Base-by-base conservation (phyloP, 345 rosid genomes). In the Barbarea vulgaris region DNA sequence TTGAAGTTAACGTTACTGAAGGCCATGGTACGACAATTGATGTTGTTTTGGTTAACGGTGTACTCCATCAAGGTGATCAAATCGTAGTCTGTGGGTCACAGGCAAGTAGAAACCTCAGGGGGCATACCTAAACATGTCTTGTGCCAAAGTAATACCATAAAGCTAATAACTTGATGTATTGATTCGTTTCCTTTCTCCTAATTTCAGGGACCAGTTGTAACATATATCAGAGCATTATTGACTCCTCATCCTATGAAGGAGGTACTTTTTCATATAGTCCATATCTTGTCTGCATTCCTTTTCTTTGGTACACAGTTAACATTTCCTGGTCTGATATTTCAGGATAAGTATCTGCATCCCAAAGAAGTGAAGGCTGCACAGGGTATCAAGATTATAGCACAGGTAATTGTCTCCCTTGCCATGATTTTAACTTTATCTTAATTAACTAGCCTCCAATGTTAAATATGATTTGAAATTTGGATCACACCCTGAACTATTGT, bases 1-100 rank as follows among this genome's bases (percentile, higher is more conserved):
- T 94, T 84, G 98, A 94, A 84, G 96, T 94, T 39, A 94, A 91
- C 86, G 96, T 87, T 54, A 75, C 85, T 44, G 98, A 94, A 85
- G 97, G 96, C 64, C 95, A 85, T 69, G 97, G 98, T 66, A 94
- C 96, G 68, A 91, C 97, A 31, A 25, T 91, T 64, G 98, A 91
- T 83, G 97, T 93, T 54, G 96, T 91, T 76, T 79, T 93, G 73
- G 96, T 89, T 48, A 88, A 91, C 66, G 93, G 98, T 31, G 89
- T 86, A 69, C 93, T 91, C 57, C 96, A 82, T 75, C 93, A 87
- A 85, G 95, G 93, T 80, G 97, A 91, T 83, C 93, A 87, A 63
- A 91, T 89, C 51, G 96, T 91, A 65, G 93, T 93, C 68, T 89
- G 98, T 72, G 98, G 98, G 73, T 80, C 90, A 81, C 93, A 89